Base-by-base conservation (phyloP, 78 protist species). In the Guillardia theta region DNA sequence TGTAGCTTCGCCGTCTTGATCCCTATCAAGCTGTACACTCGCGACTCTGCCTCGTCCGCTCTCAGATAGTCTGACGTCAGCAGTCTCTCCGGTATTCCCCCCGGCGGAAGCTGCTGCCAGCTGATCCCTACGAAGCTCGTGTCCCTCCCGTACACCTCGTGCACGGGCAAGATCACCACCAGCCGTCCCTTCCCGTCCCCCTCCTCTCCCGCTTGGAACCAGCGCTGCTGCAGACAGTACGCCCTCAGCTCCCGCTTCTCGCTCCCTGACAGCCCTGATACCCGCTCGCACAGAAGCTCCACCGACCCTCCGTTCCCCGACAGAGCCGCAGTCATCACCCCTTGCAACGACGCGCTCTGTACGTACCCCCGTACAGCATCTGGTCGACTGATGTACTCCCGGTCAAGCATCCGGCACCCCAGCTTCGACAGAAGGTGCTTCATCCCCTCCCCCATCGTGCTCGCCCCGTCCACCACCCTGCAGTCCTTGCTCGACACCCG, bases 171-270 rank as follows among this genome's bases (percentile, higher is more conserved):
- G 10, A 37, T 12, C 48, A 39, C 21, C 2, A 80, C 90, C 53
- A 4, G 12, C 90, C 21, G 43, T 1, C 37, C 53, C 19, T 44
- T 48, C 33, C 45, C 53, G 44, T 2, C 36, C 58, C 53, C 27
- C 44, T 24, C 39, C 36, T 19, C 48, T 19, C 27, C 90, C 50
- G 12, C 27, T 5, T 46, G 19, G 58, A 43, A 8, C 90, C 46
- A 44, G 44, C 50, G 19, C 8, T 30, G 45, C 18, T 37, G 50
- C 44, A 39, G 10, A 46, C 39, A 44, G 33, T 45, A 80, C 90
- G 90, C 90, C 18, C 90, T 46, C 5, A 80, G 90, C 90, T 80
- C 90, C 44, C 90, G 90, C 33, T 30, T 18, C 53, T 80, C 90
- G 24, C 19, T 48, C 19, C 15, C 83, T 15, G 36, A 22, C 83